phyloP scores from a whole-genome alignment of 2,329 filamentous ascomycete genomes.

The Penicillium hesseltinei region DNA sequence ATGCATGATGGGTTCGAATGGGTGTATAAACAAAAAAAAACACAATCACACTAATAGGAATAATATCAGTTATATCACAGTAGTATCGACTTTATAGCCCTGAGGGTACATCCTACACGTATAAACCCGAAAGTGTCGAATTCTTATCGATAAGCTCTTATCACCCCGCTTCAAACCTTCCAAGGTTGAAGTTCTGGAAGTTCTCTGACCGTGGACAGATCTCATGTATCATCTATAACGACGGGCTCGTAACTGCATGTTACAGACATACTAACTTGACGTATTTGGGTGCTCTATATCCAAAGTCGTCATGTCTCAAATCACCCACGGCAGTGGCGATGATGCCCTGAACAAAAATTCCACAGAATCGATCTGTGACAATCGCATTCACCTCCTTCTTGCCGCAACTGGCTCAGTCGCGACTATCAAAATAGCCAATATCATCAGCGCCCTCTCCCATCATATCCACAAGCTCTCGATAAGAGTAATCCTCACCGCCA shows the following conservation, averaged over 20 bases:
- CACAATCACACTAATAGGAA: background rate
- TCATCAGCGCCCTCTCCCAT: conserved; percentile 50
- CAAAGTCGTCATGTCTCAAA: background rate
- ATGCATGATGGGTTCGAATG: background rate
- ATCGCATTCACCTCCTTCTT: conserved; percentile 43
- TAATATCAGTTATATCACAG: background rate
- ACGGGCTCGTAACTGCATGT: background rate
- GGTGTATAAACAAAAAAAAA: background rate
- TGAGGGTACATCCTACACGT: too few relatives aligned
- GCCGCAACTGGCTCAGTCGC: conserved; percentile 71
- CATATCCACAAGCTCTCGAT: conserved; percentile 61
- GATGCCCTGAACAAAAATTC: background rate
- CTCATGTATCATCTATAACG: background rate
- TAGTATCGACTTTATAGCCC: background rate
- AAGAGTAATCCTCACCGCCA: conserved; percentile 71
- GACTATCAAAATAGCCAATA: conserved; percentile 73
- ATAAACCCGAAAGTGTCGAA: background rate
- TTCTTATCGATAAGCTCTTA: conserved; percentile 1
- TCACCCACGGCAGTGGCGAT: background rate
- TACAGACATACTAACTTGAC: background rate
- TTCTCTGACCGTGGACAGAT: background rate
- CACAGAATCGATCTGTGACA: background rate
- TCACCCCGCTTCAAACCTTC: background rate
- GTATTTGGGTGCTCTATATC: too few relatives aligned
- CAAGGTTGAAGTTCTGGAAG: background rate